Percentiles rank a stretch among this genome's conserved stretches.
phyloP scores from a whole-genome alignment of 2,329 filamentous ascomycete species.

The Ophiosphaerella narmari region DNA sequence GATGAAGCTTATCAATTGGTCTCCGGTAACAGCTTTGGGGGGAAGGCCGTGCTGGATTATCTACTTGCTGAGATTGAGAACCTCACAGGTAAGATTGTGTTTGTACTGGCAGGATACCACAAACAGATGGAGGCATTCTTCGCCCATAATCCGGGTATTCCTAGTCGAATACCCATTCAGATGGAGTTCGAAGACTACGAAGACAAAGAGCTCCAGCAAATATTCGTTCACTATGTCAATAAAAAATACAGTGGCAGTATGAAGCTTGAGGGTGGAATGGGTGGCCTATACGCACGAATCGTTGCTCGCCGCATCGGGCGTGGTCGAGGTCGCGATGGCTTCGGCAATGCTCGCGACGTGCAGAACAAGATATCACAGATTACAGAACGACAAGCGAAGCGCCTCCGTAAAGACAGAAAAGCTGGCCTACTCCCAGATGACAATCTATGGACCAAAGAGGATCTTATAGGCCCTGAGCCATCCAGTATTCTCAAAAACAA shows the following conservation, averaged over 20 bases:
- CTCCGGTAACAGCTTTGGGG: constrained; percentile 61
- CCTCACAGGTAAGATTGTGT: constrained; percentile 68
- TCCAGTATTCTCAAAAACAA: constrained; percentile 57
- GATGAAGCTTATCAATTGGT: constrained; percentile 80
- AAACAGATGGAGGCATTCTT: constrained; percentile 80
- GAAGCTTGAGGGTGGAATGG: constrained; percentile 61
- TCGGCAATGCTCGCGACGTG: constrained; percentile 73
- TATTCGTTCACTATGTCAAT: constrained; percentile 61
- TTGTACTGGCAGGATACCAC: constrained; percentile 74
- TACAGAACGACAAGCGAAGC: constrained; percentile 61
- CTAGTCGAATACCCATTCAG: constrained; percentile 68
- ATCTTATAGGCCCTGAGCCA: constrained; percentile 73
- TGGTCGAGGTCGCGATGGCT: constrained; percentile 67
- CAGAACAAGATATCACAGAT: constrained; percentile 66
- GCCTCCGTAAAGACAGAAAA: constrained; percentile 57
- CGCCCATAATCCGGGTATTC: constrained; percentile 71
- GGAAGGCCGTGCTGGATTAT: constrained; percentile 69
- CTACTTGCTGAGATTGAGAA: constrained; percentile 76
- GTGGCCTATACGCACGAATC: constrained; percentile 68
- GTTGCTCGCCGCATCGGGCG: constrained; percentile 64
- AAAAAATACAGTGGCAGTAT: constrained; percentile 61
- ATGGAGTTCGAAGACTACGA: constrained; percentile 72
- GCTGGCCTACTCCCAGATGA: constrained; percentile 57
- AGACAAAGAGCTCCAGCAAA: constrained; percentile 66
- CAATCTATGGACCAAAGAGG: constrained; percentile 65